Conservation (phyloP, 495 filamentous ascomycete species). For the Oidiodendron maius region DNA sequence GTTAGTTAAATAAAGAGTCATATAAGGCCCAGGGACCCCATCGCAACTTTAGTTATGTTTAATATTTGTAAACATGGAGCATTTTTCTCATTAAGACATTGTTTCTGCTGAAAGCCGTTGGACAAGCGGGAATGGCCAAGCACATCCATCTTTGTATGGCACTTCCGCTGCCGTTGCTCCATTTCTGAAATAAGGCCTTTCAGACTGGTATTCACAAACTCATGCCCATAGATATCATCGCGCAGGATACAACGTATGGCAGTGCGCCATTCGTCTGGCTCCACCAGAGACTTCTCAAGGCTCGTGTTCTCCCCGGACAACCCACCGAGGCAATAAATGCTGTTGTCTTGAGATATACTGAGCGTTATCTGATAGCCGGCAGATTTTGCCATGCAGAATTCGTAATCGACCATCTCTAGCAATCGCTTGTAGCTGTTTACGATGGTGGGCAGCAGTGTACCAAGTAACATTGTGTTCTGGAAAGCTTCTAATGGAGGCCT, state of each 20-base stretch:
- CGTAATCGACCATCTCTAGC: constrained; percentile 38
- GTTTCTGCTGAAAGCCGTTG: no score
- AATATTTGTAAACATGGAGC: constrained; percentile 38
- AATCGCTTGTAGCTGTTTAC: constrained; percentile 50
- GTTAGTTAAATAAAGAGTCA: no score
- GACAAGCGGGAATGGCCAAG: constrained; percentile 15
- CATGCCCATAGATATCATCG: constrained; percentile 41
- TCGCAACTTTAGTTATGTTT: constrained; percentile 39
- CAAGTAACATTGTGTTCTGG: constrained; percentile 64
- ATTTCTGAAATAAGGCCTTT: constrained; percentile 44
- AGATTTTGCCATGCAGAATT: constrained; percentile 28
- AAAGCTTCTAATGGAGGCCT: constrained; percentile 32
- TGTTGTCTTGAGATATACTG: constrained; percentile 37
- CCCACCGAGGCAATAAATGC: constrained; percentile 26
- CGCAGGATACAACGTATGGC: constrained; percentile 44
- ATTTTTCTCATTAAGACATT: constrained; percentile 12
- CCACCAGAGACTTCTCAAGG: constrained; percentile 24
- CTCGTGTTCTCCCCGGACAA: constrained; percentile 12
- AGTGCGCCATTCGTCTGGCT: constrained; percentile 42
- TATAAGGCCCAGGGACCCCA: no score
- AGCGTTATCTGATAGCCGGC: constrained; percentile 31
- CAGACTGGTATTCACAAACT: constrained; percentile 34
- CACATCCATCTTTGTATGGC: constrained; percentile 34
- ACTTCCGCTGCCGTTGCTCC: constrained; percentile 35
- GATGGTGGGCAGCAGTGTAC: constrained; percentile 57